phyloP scores from a whole-genome alignment of 768 basidiomycete species.

The Amylocystis lapponica region DNA sequence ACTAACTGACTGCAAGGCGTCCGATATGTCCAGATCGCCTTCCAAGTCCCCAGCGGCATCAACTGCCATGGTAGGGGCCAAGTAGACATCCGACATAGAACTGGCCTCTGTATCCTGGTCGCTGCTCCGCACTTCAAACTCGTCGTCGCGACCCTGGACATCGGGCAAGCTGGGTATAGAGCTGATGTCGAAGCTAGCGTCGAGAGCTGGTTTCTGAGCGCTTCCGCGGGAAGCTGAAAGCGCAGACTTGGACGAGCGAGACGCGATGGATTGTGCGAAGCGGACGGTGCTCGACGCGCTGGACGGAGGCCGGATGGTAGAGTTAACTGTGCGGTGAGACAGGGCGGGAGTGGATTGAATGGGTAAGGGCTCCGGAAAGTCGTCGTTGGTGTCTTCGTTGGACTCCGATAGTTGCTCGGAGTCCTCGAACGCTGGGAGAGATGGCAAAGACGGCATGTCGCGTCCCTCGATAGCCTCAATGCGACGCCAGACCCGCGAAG shows the following conservation, averaged over 20 bases:
- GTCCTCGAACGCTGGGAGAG: conserved; percentile 66
- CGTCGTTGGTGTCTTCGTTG: conserved; percentile 31
- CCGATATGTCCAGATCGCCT: conserved; percentile 20
- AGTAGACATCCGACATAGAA: conserved; percentile 19
- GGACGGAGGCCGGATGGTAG: conserved; percentile 45
- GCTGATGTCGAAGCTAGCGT: conserved; percentile 28
- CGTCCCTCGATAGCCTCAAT: conserved; percentile 70
- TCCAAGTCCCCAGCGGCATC: conserved; percentile 13
- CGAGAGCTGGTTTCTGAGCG: background rate
- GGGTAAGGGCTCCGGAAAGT: conserved; percentile 39
- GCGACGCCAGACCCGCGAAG: conserved; percentile 79
- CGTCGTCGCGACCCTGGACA: conserved; percentile 6
- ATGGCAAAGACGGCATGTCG: conserved; percentile 81
- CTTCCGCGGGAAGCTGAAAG: conserved; percentile 24
- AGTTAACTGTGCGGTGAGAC: conserved; percentile 44
- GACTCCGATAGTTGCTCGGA: conserved; percentile 38
- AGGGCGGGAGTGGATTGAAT: conserved; percentile 63
- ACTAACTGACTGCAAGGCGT: conserved; percentile 24
- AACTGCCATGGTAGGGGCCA: conserved; percentile 12
- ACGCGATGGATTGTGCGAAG: conserved; percentile 49
- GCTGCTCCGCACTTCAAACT: conserved; percentile 19
- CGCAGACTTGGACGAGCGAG: conserved; percentile 34
- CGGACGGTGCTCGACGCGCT: conserved; percentile 44
- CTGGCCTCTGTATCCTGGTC: conserved; percentile 20
- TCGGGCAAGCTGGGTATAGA: conserved; percentile 24